Percentiles rank a stretch among this genome's conserved stretches.
Evolutionary conservation across 2,329 filamentous ascomycete species (phyloP).

Genomic region (Fusarium staphyleae): DNA sequence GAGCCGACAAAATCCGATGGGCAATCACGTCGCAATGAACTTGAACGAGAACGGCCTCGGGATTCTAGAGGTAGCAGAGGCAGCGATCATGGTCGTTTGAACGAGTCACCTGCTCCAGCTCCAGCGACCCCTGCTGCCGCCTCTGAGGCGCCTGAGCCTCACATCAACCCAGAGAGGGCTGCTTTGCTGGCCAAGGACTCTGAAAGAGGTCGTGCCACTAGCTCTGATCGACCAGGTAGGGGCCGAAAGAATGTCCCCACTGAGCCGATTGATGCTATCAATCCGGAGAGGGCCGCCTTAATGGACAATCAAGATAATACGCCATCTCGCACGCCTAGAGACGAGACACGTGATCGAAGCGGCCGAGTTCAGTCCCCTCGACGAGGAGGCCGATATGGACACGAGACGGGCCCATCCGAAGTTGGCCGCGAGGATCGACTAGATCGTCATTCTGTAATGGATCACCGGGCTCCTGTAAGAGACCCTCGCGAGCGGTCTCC

Average conservation of each 20-base stretch:
- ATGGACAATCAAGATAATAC: slow-evolving; percentile 51
- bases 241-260: slow-evolving; percentile 41
- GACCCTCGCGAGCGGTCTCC: slow-evolving; percentile 47
- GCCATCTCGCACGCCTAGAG: slow-evolving; percentile 50
- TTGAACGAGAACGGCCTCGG: slow-evolving; percentile 53
- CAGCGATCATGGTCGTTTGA: slow-evolving; percentile 42
- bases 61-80: slow-evolving; percentile 40
- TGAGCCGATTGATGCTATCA: slow-evolving; percentile 50
- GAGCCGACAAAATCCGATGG: slow-evolving; percentile 41
- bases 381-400: slow-evolving; percentile 45
- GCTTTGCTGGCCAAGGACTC: slow-evolving; percentile 54
- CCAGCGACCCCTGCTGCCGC: slow-evolving; percentile 39
- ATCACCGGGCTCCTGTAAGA: slow-evolving; percentile 43
- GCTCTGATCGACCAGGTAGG: slow-evolving; percentile 43
- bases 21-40: slow-evolving; percentile 49
- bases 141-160: slow-evolving; percentile 50
- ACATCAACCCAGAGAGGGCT: slow-evolving; percentile 64
- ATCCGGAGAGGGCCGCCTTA: slow-evolving; percentile 57
- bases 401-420: slow-evolving; percentile 46
- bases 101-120: slow-evolving; percentile 40
- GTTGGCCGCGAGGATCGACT: slow-evolving; percentile 56
- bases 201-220: slow-evolving; percentile 40
- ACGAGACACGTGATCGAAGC: slow-evolving; percentile 54
- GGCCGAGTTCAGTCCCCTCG: slow-evolving; percentile 58
- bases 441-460: slow-evolving; percentile 50